Evolutionary conservation across 208 protist genomes (phyloP).

Genomic region (Acanthamoeba triangularis): DNA sequence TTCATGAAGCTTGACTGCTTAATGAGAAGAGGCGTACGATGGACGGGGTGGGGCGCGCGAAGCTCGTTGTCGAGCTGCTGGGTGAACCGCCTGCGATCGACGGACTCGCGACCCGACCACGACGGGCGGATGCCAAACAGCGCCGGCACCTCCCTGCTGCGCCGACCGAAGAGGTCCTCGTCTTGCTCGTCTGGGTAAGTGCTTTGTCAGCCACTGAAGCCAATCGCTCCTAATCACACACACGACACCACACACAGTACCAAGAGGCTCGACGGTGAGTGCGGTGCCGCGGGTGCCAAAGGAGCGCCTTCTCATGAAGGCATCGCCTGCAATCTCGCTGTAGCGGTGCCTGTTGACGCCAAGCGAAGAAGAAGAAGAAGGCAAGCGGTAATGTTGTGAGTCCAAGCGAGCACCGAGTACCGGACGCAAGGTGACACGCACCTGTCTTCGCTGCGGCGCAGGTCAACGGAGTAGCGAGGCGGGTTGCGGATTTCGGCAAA

Average conservation of each 20-base stretch:
- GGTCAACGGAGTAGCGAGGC: constrained; percentile 12
- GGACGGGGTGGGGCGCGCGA: neutral
- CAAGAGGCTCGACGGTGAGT: constrained; percentile 19
- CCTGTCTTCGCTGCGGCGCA: constrained; percentile 43
- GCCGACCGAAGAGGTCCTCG: neutral
- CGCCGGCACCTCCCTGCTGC: constrained; percentile 20
- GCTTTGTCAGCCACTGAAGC: neutral
- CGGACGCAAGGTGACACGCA: neutral
- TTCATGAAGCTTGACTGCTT: too few species aligned
- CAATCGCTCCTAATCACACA: neutral
- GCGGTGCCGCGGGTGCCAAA: constrained; percentile 33
- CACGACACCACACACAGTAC: neutral
- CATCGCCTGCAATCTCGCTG: neutral
- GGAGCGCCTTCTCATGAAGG: constrained; percentile 55
- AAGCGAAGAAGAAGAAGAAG: neutral
- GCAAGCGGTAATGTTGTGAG: neutral
- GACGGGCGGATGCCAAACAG: constrained; percentile 48
- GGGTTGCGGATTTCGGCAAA: constrained; percentile 37
- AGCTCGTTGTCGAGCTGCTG: neutral
- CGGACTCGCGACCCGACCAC: constrained; percentile 31
- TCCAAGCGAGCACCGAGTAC: neutral
- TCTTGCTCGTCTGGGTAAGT: neutral
- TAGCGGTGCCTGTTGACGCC: neutral
- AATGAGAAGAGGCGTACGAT: neutral
- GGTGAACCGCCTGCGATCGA: neutral